Conservation (phyloP, 1,284 basidiomycete species). For the Blastosporella zonata region DNA sequence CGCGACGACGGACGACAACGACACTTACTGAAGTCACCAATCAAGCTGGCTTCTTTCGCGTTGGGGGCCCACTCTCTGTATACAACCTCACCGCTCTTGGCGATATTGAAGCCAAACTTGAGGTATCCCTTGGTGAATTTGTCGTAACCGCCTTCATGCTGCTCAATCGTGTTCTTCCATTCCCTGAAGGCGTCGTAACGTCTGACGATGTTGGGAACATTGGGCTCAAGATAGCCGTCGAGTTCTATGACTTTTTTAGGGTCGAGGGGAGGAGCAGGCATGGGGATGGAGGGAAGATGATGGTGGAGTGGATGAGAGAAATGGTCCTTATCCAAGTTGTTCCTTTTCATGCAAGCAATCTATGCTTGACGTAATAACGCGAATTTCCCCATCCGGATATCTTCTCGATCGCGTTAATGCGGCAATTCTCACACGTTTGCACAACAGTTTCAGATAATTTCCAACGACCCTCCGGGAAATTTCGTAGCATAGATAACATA, state of each 20-base stretch:
- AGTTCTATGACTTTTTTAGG: slow-evolving; percentile 54
- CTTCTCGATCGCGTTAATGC: not conserved
- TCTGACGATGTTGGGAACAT: slow-evolving; percentile 67
- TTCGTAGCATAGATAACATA: not conserved
- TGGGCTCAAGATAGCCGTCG: slow-evolving; percentile 76
- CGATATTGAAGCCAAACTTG: slow-evolving; percentile 81
- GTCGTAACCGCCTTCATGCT: slow-evolving; percentile 86
- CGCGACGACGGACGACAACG: slow-evolving; percentile 6
- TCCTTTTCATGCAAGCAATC: slow-evolving; percentile 3
- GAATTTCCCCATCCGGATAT: slow-evolving; percentile 4
- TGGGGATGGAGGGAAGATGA: slow-evolving; percentile 18
- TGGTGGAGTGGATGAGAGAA: slow-evolving; percentile 9
- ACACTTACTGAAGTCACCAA: slow-evolving; percentile 93
- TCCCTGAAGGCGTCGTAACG: slow-evolving; percentile 71
- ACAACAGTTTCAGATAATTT: not conserved
- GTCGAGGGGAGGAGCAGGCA: slow-evolving; percentile 46
- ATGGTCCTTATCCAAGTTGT: not conserved
- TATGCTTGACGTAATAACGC: slow-evolving; percentile 19
- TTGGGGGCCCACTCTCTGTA: slow-evolving; percentile 98
- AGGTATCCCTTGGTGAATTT: slow-evolving; percentile 86
- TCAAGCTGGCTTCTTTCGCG: slow-evolving; percentile 77
- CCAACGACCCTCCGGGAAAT: not conserved
- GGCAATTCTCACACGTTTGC: not conserved
- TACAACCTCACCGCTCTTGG: slow-evolving; percentile 64
- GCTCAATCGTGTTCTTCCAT: slow-evolving; percentile 73